phyloP scores from a whole-genome alignment of 345 rosid species.

The Hibiscus tridactylites region DNA sequence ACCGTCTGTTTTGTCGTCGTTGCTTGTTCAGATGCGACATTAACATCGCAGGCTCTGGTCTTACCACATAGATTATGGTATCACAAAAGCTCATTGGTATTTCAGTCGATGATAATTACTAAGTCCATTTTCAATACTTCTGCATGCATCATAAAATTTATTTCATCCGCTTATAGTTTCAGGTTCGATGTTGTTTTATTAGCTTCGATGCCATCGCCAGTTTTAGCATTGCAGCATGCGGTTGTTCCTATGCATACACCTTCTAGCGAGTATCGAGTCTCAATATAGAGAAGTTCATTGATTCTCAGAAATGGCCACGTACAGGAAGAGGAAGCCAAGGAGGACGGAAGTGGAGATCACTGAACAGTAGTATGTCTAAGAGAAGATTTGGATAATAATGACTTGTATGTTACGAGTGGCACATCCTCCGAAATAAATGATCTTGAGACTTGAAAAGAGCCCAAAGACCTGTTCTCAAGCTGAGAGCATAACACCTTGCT shows the following conservation, averaged over 20 bases:
- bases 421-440: conserved; percentile 14
- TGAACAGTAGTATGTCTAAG: conserved; percentile 23
- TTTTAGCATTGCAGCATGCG: conserved; percentile 67
- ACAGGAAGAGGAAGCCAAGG: conserved; percentile 98
- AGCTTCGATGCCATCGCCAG: conserved; percentile 59
- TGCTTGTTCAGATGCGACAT: conserved; percentile 92
- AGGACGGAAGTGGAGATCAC: conserved; percentile 73
- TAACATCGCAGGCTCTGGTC: conserved; percentile 68
- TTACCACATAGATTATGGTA: conserved; percentile 91
- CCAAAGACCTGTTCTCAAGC: conserved; percentile 18
- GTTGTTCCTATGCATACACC: conserved; percentile 35
- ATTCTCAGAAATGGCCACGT: conserved; percentile 65
- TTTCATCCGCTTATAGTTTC: conserved; percentile 14
- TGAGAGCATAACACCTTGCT: conserved; percentile 6
- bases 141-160: neutral
- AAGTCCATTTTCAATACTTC: neutral
- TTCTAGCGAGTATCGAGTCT: conserved; percentile 38
- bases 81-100: neutral
- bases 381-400: conserved; percentile 13
- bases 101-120: conserved; percentile 21
- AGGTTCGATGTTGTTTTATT: conserved; percentile 89
- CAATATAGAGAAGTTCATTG: conserved; percentile 43
- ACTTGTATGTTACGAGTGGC: conserved; percentile 6
- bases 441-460: neutral
- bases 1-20: conserved; percentile 72